Evolutionary conservation across 345 rosid species (phyloP), one percentile per base, ranked within the genome.

Genomic region (Camelina sativa): DNA sequence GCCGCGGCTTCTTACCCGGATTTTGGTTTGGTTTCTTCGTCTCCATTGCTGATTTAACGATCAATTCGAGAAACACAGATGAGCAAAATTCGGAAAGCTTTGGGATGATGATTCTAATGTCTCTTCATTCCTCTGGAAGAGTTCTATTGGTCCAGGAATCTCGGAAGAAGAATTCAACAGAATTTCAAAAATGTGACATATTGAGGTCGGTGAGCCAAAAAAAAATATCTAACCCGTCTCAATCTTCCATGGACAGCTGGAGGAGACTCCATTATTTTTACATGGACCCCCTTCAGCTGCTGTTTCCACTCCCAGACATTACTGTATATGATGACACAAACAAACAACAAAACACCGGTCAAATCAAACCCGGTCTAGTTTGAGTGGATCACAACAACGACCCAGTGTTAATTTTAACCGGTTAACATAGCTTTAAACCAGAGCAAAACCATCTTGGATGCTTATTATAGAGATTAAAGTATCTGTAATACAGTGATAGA

Each of bases 1-100:
- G 15, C 23, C 23, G 23, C 8, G 37, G 37, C 84, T 83, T 81
- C 84, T 83, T 84, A 7, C 67, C 83, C 62, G 86, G 81, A 68
- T 79, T 77, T 78, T 74, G 69, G 78, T 74, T 56, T 73, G 83
- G 6, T 43, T 85, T 76, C 10, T 19, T 32, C 11, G 54, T 17
- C 46, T 76, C 80, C 80, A 70, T 76, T 43, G 69, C 15, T 35
- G 25, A 17, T 50, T 25, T 50, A 48, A 69, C 43, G 55, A 62
- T 20, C 25, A 30, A 44, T 20, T 43, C 23, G 35, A 69, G 65
- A 62, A 53, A 52, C 73, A 38, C 47, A 50, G 62, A 59, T 43
- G 57, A 47, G 55, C 2, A 68, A 59, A 65, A 25, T 8, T 32
- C 5, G 30, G 3, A 20, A 41, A 20, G 17, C 53, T 75, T 55